phyloP scores from a whole-genome alignment of 164 flowering plant species.

The Macadamia integrifolia region DNA sequence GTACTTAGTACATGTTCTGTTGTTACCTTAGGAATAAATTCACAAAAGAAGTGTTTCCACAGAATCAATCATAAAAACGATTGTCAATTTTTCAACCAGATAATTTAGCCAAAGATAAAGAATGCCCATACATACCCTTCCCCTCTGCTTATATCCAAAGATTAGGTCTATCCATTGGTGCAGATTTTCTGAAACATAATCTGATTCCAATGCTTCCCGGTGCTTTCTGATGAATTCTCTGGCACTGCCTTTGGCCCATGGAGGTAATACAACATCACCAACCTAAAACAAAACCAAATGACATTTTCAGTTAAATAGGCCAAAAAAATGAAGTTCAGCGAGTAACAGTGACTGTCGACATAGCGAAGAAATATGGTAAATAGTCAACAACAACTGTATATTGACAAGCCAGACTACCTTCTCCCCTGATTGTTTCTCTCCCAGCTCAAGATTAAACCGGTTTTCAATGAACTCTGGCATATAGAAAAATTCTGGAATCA shows the following conservation, averaged over 20 bases:
- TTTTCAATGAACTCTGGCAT: constrained; percentile 79
- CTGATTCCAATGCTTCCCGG: constrained; percentile 76
- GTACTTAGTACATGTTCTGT: neutral
- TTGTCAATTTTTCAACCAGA: neutral
- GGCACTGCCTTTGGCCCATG: constrained; percentile 78
- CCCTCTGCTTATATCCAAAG: constrained; percentile 73
- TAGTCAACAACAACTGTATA: neutral
- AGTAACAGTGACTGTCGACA: neutral
- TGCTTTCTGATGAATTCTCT: constrained; percentile 76
- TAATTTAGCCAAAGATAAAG: neutral
- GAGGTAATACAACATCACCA: constrained; percentile 63
- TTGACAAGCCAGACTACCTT: constrained; percentile 36
- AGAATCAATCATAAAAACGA: neutral
- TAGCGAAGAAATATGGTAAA: neutral
- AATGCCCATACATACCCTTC: constrained; percentile 44
- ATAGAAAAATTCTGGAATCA: constrained; percentile 81
- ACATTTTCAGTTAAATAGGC: neutral
- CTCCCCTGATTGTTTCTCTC: constrained; percentile 81
- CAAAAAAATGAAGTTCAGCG: neutral
- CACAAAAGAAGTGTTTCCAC: too few species aligned
- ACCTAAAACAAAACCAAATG: constrained; percentile 31
- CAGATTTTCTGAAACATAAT: constrained; percentile 71
- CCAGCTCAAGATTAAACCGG: constrained; percentile 58
- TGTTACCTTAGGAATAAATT: neutral
- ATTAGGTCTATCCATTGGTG: constrained; percentile 85